A percentile compares a stretch with the other conserved stretches of the same genome.
phyloP scores from a whole-genome alignment of 306 rosid species.

The Arachis hypogaea region DNA sequence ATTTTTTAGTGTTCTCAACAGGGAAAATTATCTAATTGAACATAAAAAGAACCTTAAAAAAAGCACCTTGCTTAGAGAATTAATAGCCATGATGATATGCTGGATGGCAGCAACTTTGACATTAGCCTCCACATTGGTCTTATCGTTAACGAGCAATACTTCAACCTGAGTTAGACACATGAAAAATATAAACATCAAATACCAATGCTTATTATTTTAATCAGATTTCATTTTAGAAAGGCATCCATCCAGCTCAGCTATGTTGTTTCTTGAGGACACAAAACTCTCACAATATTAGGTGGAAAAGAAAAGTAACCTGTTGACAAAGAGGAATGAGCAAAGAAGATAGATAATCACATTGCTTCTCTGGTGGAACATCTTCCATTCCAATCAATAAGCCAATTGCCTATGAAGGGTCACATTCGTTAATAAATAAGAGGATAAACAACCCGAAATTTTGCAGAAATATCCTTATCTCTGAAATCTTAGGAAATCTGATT shows the following conservation, averaged over 20 bases:
- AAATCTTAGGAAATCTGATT: conserved; percentile 11
- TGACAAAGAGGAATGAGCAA: conserved; percentile 90
- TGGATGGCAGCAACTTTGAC: conserved; percentile 69
- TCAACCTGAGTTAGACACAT: conserved; percentile 66
- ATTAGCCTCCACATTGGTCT: conserved; percentile 68
- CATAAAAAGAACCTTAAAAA: conserved; percentile 2
- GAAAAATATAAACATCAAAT: conserved; percentile 31
- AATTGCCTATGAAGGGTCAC: conserved; percentile 72
- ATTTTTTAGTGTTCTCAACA: too few species aligned
- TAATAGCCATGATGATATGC: conserved; percentile 93
- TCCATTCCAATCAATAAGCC: conserved; percentile 95
- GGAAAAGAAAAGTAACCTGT: conserved; percentile 57
- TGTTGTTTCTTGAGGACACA: neutral
- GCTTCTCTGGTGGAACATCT: conserved; percentile 80
- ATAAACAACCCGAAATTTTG: conserved; percentile 33
- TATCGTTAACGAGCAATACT: conserved; percentile 64
- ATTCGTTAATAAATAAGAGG: conserved; percentile 33
- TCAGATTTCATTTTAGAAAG: too few species aligned
- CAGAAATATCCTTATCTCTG: conserved; percentile 21
- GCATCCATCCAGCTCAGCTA: neutral
- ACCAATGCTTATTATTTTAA: conserved; percentile 4
- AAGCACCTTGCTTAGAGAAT: conserved; percentile 94
- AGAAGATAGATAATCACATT: conserved; percentile 88
- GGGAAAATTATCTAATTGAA: neutral
- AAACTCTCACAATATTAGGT: neutral